Evolutionary conservation across 176 grass and related monocot genomes (phyloP), one percentile per base, ranked within the genome.

Genomic region (Rhynchospora breviuscula): DNA sequence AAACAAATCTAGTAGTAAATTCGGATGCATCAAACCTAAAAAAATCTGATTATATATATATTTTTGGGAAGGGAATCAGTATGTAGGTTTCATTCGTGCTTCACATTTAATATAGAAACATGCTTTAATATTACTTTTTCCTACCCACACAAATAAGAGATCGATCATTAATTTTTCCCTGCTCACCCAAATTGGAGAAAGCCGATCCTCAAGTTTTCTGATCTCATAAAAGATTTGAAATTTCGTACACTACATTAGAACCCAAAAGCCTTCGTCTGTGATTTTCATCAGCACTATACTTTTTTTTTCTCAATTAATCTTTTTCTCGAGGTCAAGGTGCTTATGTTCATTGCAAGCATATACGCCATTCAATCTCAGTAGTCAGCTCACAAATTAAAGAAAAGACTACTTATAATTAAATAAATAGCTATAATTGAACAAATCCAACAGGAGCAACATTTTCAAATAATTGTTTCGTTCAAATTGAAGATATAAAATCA

Each of bases 401-500:
- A 53, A 61, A 18, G n/a, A 10, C 7, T 29, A 52, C 2, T 40
- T 40, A 21, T 67, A 82, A 33, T 66, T 67, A 80, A 29, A 31
- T 43, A 57, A 40, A 44, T 54, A 80, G 45, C 29, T 79, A 56
- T 17, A 78, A 63, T 63, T 61, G 57, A 80, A 63, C 51, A 58
- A 79, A 79, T 79, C 12, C 23, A 79, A 79, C 63, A 44, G 31
- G 17, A 43, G 29, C 59, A 48, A 66, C 79, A 9, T 33, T 80
- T 63, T 15, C 35, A 80, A 82, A 82, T 61, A 82, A 66, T 44
- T 35, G 1, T 66, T 82, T 82, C 59, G 45, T 67, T 25, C 15
- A 13, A 7, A 64, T 49, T 66, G 21, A 12, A 74, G 69, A 64
- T 59, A 29, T 35, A 66, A 13, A 81, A 65, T 25, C 60, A 67